These are phyloP conservation scores for Venturia carpophila DNA, from an alignment of 2,329 filamentous ascomycete species.

Conservation along the genomic window DNA sequence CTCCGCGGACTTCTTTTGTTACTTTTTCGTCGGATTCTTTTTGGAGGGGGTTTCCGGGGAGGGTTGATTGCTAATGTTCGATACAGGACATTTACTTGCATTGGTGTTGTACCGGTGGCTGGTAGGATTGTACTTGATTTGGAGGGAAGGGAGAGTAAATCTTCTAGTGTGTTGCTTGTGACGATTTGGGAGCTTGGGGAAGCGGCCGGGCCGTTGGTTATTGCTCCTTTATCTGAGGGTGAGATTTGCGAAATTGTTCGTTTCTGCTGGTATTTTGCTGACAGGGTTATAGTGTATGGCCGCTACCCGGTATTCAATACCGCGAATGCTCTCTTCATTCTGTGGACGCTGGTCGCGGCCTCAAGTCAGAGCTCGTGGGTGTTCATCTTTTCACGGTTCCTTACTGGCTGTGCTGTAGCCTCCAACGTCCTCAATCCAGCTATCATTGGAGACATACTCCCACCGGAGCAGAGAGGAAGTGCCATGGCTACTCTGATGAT, in stretches of 20 bases:
- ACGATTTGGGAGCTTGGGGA: slow-evolving; percentile 45
- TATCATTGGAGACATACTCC: slow-evolving; percentile 57
- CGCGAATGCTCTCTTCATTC: slow-evolving; percentile 40
- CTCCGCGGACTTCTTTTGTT: too few species aligned
- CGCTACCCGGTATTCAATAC: slow-evolving; percentile 32
- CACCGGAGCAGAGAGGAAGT: slow-evolving; percentile 48
- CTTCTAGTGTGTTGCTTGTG: slow-evolving; percentile 32
- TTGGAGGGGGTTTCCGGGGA: not conserved
- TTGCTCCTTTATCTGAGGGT: slow-evolving; percentile 38
- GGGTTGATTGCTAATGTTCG: slow-evolving; percentile 20
- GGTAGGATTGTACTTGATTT: slow-evolving; percentile 29
- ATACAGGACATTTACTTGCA: slow-evolving; percentile 32
- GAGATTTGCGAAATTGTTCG: not conserved
- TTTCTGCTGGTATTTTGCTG: not conserved
- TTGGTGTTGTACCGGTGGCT: slow-evolving; percentile 31
- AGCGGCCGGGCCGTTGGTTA: slow-evolving; percentile 39
- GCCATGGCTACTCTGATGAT: slow-evolving; percentile 52
- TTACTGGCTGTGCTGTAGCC: slow-evolving; percentile 39
- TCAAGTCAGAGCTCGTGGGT: slow-evolving; percentile 31
- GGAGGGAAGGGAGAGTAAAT: slow-evolving; percentile 24
- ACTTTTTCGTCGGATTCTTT: too few species aligned
- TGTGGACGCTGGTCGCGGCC: slow-evolving; percentile 34
- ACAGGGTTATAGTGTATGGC: slow-evolving; percentile 28
- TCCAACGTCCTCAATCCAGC: slow-evolving; percentile 53
- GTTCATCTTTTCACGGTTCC: slow-evolving; percentile 37